Evolutionary conservation across 352 stramenopile species (phyloP), one percentile per base, ranked within the genome.

Genomic region (Phytophthora pistaciae): DNA sequence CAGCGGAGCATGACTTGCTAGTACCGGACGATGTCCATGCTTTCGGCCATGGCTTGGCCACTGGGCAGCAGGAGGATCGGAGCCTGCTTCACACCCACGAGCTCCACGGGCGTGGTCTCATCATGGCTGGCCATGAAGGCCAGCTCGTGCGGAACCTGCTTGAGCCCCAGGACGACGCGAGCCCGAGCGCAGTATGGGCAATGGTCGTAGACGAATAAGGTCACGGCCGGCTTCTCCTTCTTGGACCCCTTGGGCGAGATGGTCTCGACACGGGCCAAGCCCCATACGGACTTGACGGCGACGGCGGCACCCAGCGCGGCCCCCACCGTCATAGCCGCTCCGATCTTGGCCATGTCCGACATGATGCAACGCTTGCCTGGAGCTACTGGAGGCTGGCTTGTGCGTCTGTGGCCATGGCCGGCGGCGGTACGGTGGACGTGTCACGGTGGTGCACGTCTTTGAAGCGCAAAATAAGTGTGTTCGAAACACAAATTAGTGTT

Each of bases 11-110:
- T n/a, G n/a, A n/a, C n/a, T n/a, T n/a, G n/a, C n/a, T n/a, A n/a
- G 61, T 87, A 90, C 53, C 78, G 67, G 52, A 91, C 82, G 64
- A 91, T 91, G 56, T 91, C 84, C 72, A 90, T 76, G 59, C 74
- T 85, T 69, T 91, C 84, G 0, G 79, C 64, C 55, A 90, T 81
- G 3, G 80, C 75, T 25, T 70, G 69, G 11, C 72, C 82, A 75
- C 79, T 56, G 64, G 78, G 20, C 48, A 83, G 63, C 48, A 84
- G 69, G 33, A 91, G 59, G 55, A 91, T 91, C 5, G 84, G 84
- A 8, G 72, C 79, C 23, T 84, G 72, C 64, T 89, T 89, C n/a
- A 66, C 65, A 23, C 81, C 81, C 5, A 89, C 78, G 3, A 89
- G 72, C 7, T 63, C 64, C 44, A 87, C 82, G 23, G 84, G 81